A percentile compares a stretch with the other conserved stretches of the same genome.
Conservation (phyloP, 768 basidiomycete species). For the Saitozyma sp. region DNA sequence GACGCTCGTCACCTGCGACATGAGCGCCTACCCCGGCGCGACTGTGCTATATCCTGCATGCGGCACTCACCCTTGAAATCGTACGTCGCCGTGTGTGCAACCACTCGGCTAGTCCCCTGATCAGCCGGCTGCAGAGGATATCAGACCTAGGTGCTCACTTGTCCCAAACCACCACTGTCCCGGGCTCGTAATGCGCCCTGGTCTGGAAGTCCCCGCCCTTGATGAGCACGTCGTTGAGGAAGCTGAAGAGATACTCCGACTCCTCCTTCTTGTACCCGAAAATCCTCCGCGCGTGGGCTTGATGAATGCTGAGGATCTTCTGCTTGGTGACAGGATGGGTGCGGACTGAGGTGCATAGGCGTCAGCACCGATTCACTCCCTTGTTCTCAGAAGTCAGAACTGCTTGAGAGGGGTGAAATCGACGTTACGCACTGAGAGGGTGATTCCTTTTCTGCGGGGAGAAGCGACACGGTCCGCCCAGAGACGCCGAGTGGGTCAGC, state of each 20-base stretch:
- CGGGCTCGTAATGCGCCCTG: slow-evolving; percentile 59
- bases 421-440: too few relatives aligned
- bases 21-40: too few relatives aligned
- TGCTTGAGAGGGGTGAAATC: too few relatives aligned
- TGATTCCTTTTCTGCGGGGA: too few relatives aligned
- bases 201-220: slow-evolving; percentile 42
- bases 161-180: slow-evolving; percentile 64
- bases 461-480: too few relatives aligned
- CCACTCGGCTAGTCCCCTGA: too few relatives aligned
- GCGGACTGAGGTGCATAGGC: slow-evolving; percentile 55
- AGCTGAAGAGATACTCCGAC: slow-evolving; percentile 17
- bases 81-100: too few relatives aligned
- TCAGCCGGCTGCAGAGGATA: too few relatives aligned
- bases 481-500: slow-evolving; percentile 55
- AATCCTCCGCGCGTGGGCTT: slow-evolving; percentile 4
- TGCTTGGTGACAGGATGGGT: slow-evolving; percentile 66
- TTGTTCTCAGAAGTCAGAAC: not conserved
- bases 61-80: too few relatives aligned
- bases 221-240: slow-evolving; percentile 17
- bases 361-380: slow-evolving; percentile 57
- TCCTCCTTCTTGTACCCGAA: slow-evolving; percentile 29
- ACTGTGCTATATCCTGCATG: too few relatives aligned
- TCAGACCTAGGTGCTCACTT: slow-evolving; percentile 14
- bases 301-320: slow-evolving; percentile 61
- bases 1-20: too few relatives aligned